Conservation (phyloP, 306 rosid genomes). For the Acmispon strigosus region DNA sequence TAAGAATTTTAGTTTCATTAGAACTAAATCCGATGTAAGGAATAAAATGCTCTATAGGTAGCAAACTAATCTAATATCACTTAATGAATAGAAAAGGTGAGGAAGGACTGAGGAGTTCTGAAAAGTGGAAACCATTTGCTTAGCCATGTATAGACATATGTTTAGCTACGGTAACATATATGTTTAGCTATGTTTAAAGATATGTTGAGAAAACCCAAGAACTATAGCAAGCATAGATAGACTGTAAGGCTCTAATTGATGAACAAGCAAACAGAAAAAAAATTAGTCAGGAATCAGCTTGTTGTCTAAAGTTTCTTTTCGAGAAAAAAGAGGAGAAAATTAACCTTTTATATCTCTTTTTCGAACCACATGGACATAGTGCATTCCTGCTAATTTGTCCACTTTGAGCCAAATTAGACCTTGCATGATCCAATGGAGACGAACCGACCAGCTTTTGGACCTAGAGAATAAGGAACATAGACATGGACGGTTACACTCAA, state of each 20-base stretch:
- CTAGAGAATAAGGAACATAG: slow-evolving; percentile 32
- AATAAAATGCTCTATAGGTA: too few species aligned
- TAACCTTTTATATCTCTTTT: slow-evolving; percentile 89
- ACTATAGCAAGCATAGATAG: neutral
- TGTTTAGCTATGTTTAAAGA: neutral
- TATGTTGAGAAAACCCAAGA: slow-evolving; percentile 1
- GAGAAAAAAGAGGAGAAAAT: neutral
- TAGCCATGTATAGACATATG: neutral
- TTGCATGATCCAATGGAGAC: slow-evolving; percentile 66
- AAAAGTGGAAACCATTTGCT: neutral
- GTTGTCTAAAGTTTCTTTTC: neutral
- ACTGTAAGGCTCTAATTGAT: neutral
- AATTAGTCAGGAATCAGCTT: neutral
- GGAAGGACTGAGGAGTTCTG: neutral
- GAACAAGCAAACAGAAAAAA: slow-evolving; percentile 7
- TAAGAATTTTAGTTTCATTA: neutral
- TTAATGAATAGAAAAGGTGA: neutral
- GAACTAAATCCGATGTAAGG: neutral
- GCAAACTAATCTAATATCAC: neutral
- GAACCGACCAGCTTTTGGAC: slow-evolving; percentile 85
- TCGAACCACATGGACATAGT: slow-evolving; percentile 88
- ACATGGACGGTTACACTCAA: neutral
- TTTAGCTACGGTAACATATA: slow-evolving; percentile 2
- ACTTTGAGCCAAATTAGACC: slow-evolving; percentile 74
- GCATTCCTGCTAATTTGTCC: slow-evolving; percentile 93